Evolutionary conservation across 495 filamentous ascomycete genomes (phyloP), one percentile per base, ranked within the genome.

Genomic region (Xylaria intraflava): DNA sequence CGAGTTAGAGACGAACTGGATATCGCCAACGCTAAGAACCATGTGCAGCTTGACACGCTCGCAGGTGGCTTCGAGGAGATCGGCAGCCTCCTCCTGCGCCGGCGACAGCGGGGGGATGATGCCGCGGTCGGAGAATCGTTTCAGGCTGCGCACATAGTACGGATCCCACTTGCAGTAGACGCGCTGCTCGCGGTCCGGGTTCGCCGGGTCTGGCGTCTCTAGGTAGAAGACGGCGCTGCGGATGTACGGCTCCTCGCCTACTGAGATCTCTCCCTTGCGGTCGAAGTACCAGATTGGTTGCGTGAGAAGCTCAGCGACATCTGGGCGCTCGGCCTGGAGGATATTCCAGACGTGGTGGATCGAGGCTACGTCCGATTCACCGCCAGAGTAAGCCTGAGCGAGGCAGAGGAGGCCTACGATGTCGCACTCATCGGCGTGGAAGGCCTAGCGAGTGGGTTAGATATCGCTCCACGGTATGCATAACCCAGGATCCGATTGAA

Each of bases 251-350:
- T 90, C 82, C 69, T 95, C 74, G 24, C 87, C 89, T 33, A 76
- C 72, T 30, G 78, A 83, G 2, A 78, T 82, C 72, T 95, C 90
- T 39, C 90, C 90, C 70, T 96, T 96, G 55, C 90, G 87, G 66
- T 96, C 90, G 64, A 96, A 93, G 71, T 93, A 94, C 90, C 90
- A 96, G 60, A 86, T 82, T 0, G 89, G 88, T 53, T 82, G 69
- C 2, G 85, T 84, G 45, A 96, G 73, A 29, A 81, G 81, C 68
- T 85, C 79, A 0, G 87, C 80, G 7, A 94, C 85, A 58, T 93
- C 89, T 0, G 89, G 90, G 4, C 85, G 81, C 65, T 90, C 83
- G 8, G 56, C 61, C 65, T 88, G 84, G 6, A 96, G 76, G 14
- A 75, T 76, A 67, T 95, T 95, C 78, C 85, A 96, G 53, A 96